Evolutionary conservation across 2,329 filamentous ascomycete species (phyloP), one percentile per base, ranked within the genome.

Genomic region (Parastagonospora avenae): DNA sequence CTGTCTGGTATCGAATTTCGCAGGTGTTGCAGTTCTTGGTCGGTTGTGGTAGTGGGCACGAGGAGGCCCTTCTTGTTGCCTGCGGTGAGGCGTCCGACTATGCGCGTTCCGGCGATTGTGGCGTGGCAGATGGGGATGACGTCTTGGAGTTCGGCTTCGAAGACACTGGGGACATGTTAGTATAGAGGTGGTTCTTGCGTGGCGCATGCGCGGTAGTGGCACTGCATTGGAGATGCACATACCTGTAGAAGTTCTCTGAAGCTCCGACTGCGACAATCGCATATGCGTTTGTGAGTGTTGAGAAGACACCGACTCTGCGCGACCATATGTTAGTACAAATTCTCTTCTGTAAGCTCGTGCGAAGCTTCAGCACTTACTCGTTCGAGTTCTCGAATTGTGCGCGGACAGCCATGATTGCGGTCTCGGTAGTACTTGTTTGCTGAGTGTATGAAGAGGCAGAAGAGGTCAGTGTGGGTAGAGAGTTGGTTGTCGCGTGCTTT

Each of bases 201-300:
- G 9, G 7, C 14, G 19, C 29, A n/a, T 19, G 9, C 19, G 27
- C 24, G 24, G 4, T 8, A 19, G 31, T 16, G 43, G 42, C 35
- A 43, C 46, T 31, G 24, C 14, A 37, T 12, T 11, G 30, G 43
- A 27, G 27, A 29, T 30, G 30, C 46, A 48, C 76, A 56, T 74
- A 88, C 86, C 85, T 92, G 86, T 97, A 97, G 79, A 99, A 99
- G 85, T 97, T 97, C 82, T 97, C 92, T 71, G 91, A 96, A 67
- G 91, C 92, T 72, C 94, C 94, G 62, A 96, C 86, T 60, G 93
- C 92, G 66, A 97, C 91, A 68, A 99, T 84, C 66, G 92, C 92
- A 78, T 96, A 99, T 54, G 91, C 93, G 79, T 99, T 99, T 65
- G 94, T 99, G 74, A 99, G 89, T 56, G 91, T 96, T 55, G 92